Base-by-base conservation (phyloP, 2,329 filamentous ascomycete genomes). In the Pseudogymnoascus destructans region DNA sequence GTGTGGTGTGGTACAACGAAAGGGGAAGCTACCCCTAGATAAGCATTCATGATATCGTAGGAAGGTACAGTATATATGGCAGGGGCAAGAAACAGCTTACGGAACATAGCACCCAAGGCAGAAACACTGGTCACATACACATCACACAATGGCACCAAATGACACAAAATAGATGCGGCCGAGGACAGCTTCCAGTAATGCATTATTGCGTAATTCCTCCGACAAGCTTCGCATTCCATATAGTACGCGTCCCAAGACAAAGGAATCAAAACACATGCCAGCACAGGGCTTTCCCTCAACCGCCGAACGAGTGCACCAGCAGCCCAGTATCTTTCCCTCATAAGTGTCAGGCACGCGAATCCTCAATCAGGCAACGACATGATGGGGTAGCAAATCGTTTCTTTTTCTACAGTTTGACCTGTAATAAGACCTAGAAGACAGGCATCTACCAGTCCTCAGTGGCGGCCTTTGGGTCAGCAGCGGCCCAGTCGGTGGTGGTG, bases 311-410 rank as follows among this genome's bases (percentile, higher is more conserved):
- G 64, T 67, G 68, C 66, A 66, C 73, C 71, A 71, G 72, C 74
- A 72, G 71, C 71, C 72, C 80, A 89, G 86, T 95, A 90, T 97
- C 92, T 97, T 97, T 97, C 92, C 92, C 90, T 96, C 91, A 87
- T 96, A 79, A 96, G 90, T 86, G 84, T 85, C 78, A 75, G 79
- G 79, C 81, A 82, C 78, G 78, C 75, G 74, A 77, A 70, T 71
- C 69, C 71, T 70, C 67, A 66, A 65, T 55, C 61, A 59, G 63
- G 63, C 60, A 63, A 59, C 57, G 59, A 59, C 35, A 64, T 62
- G 60, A 58, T 56, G 30, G 35, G 30, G 17, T 59, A 62, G 58
- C 55, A 57, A 52, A 60, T 62, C 59, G 59, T 63, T 62, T 63
- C 59, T 60, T 59, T 56, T 58, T 54, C 49, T 46, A 46, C 42